phyloP scores from a whole-genome alignment of 768 basidiomycete genomes.

The Macrolepiota dolichaula region DNA sequence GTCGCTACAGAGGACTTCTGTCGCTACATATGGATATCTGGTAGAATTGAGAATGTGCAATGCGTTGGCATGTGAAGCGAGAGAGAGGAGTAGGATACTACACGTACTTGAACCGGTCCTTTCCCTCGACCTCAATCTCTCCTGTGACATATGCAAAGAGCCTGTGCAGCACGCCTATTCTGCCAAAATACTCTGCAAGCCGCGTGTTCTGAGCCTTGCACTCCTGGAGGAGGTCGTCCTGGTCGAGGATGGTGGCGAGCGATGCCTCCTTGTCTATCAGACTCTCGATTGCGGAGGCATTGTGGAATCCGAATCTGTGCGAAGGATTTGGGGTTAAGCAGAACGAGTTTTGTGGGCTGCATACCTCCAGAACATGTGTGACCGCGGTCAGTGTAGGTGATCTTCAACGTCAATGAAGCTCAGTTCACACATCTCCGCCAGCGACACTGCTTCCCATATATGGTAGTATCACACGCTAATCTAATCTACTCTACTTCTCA shows the following conservation, averaged over 20 bases:
- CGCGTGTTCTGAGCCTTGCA: slow-evolving; percentile 93
- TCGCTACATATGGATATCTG: slow-evolving; percentile 90
- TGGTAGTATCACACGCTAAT: slow-evolving; percentile 6
- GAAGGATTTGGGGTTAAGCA: background rate
- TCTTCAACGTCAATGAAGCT: background rate
- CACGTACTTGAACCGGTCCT: slow-evolving; percentile 78
- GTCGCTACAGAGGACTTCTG: slow-evolving; percentile 94
- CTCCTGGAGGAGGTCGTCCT: slow-evolving; percentile 91
- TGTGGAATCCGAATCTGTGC: slow-evolving; percentile 84
- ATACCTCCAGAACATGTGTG: slow-evolving; percentile 16
- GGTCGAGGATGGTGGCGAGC: slow-evolving; percentile 89
- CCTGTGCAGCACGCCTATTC: slow-evolving; percentile 76
- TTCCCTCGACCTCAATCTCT: slow-evolving; percentile 78
- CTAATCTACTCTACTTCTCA: background rate
- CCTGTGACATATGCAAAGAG: slow-evolving; percentile 85
- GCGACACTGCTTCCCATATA: background rate
- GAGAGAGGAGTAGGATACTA: slow-evolving; percentile 10
- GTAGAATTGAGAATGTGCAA: slow-evolving; percentile 1
- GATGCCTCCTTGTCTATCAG: slow-evolving; percentile 88
- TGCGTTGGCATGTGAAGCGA: background rate
- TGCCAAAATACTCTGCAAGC: slow-evolving; percentile 83
- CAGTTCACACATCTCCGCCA: background rate
- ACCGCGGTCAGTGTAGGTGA: background rate
- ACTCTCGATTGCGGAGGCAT: slow-evolving; percentile 85
- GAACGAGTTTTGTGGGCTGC: background rate